phyloP scores from a whole-genome alignment of 768 basidiomycete genomes.

The Ramaria sp. region DNA sequence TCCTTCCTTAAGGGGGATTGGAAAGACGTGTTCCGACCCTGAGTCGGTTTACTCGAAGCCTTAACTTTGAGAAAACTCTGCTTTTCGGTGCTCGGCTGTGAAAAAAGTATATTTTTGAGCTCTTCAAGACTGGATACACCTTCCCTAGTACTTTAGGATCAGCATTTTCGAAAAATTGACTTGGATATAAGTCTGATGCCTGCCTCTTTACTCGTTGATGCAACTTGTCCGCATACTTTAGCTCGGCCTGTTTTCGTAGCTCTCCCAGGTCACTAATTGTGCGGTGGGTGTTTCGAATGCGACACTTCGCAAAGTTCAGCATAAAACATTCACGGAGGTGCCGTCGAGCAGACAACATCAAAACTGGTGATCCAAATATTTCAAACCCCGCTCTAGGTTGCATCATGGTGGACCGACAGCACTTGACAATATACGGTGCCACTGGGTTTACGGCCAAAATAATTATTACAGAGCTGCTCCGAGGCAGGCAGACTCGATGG shows the following conservation, averaged over 20 bases:
- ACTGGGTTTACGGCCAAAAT: constrained; percentile 8
- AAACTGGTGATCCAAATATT: not conserved
- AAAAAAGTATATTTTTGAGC: constrained; percentile 20
- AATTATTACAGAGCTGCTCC: not conserved
- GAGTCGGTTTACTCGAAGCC: constrained; percentile 7
- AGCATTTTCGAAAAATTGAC: constrained; percentile 13
- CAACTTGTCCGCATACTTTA: constrained; percentile 62
- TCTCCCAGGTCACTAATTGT: not conserved
- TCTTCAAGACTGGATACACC: constrained; percentile 28
- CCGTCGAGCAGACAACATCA: not conserved
- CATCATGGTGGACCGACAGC: not conserved
- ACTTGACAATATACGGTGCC: constrained; percentile 4
- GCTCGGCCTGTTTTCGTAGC: constrained; percentile 2
- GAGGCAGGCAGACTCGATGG: not conserved
- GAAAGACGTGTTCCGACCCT: constrained; percentile 8
- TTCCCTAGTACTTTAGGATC: constrained; percentile 21
- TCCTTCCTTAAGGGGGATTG: constrained; percentile 35
- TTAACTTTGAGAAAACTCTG: constrained; percentile 20
- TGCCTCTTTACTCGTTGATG: constrained; percentile 54
- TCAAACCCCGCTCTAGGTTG: not conserved
- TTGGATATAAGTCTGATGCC: constrained; percentile 20
- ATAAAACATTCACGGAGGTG: not conserved
- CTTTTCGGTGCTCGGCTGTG: constrained; percentile 20
- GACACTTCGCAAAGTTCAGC: not conserved
- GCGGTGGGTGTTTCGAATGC: not conserved